Percentiles rank a stretch among this genome's conserved stretches.
Conservation (phyloP, 1,284 basidiomycete genomes). For the Sporisorium reilianum region DNA sequence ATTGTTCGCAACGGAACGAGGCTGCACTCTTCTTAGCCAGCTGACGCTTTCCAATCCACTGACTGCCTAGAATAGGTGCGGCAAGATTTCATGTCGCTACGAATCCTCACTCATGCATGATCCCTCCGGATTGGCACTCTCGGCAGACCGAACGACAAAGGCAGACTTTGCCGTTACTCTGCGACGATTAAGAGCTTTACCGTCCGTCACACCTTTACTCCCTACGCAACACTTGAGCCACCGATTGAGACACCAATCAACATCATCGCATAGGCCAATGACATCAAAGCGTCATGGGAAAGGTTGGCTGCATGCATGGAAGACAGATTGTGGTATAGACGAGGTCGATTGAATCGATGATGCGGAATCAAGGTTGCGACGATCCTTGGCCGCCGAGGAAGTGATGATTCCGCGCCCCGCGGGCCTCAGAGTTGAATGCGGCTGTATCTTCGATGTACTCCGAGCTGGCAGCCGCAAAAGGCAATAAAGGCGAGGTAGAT, state of each 20-base stretch:
- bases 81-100: neutral
- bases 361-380: neutral
- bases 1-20: neutral
- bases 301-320: neutral
- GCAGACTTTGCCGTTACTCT: neutral
- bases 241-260: neutral
- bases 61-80: neutral
- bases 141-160: neutral
- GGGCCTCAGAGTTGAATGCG: conserved; percentile 55
- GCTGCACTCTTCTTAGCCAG: neutral
- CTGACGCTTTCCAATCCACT: neutral
- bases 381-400: neutral
- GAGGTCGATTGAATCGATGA: neutral
- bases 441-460: conserved; percentile 61
- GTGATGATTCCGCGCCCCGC: neutral
- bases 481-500: conserved; percentile 72
- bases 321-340: conserved; percentile 3
- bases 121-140: neutral
- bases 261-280: neutral
- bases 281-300: neutral
- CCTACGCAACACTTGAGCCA: neutral
- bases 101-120: neutral
- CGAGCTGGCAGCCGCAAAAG: conserved; percentile 73
- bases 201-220: neutral
- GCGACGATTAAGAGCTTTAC: neutral